Base-by-base conservation (phyloP, 345 rosid genomes). In the Corchorus capsularis region DNA sequence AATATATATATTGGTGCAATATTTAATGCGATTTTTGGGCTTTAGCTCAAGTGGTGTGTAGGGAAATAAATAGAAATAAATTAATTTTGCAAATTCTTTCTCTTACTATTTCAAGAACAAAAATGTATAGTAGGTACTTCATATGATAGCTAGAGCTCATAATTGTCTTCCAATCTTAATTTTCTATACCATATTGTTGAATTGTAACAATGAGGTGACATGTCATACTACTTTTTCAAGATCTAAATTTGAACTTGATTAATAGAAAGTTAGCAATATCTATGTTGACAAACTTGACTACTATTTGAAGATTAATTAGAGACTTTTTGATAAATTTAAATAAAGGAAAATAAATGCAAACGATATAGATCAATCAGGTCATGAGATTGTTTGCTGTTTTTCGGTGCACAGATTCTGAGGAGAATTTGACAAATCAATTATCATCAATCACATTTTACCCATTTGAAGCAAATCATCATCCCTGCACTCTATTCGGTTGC, bases 371-470 rank as follows among this genome's bases (percentile, higher is more conserved):
- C 72, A 27, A 47, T 47, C 72, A 68, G 49, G 47, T 47, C 39
- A 32, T 22, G 41, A 17, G 37, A 47, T 68, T 20, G 71, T 16
- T 39, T 39, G 27, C 27, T 68, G 56, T 47, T 47, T 47, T 47
- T 68, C 41, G 39, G 71, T 68, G 56, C 72, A 27, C 72, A 27
- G 57, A 68, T 68, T 68, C 56, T 13, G 56, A 68, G 56, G 71
- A 68, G 39, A 49, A 27, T 7, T 45, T 45, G 47, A 45, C 47
- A 55, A 27, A 27, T 27, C 27, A 27, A 27, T 1, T 68, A 22
- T 22, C 16, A 27, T 47, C 32, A 64, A 64, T 41, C 49, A 19
- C 14, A n/a, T 49, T 68, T 49, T 27, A 27, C 57, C 39, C 39
- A 68, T 47, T 68, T 68, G 41, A 49, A 68, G 72, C 41, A 27